Evolutionary conservation across 306 rosid genomes (phyloP).

Genomic region (Begonia loranthoides): DNA sequence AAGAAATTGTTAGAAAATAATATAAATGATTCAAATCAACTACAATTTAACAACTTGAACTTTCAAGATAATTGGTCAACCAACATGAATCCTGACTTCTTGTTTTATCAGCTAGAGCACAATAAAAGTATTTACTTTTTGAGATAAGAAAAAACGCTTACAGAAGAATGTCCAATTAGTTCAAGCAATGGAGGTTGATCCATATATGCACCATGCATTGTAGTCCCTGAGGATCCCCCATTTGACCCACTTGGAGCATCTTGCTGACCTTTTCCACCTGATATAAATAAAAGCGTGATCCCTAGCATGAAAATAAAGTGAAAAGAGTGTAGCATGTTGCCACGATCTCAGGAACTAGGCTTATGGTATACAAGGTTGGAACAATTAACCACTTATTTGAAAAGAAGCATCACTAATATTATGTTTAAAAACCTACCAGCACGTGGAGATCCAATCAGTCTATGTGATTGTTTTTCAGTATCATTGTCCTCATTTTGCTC

Average conservation of each 20-base stretch:
- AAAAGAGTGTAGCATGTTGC: too few species aligned
- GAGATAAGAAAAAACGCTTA: constrained; percentile 21
- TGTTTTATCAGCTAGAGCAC: constrained; percentile 1
- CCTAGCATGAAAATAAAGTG: too few species aligned
- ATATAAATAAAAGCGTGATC: constrained; percentile 1
- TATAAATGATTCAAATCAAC: too few species aligned
- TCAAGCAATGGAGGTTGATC: constrained; percentile 69
- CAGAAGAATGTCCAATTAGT: constrained; percentile 92
- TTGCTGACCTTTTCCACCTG: constrained; percentile 38
- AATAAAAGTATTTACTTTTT: background rate
- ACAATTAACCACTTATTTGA: constrained; percentile 2
- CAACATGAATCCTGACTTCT: constrained; percentile 12
- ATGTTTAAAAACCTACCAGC: constrained; percentile 37
- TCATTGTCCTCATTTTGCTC: constrained; percentile 59
- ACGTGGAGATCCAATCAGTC: constrained; percentile 32
- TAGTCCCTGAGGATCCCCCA: constrained; percentile 32
- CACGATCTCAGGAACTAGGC: too few species aligned
- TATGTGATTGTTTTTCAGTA: constrained; percentile 28
- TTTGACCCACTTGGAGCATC: constrained; percentile 48
- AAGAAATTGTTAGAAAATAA: too few species aligned
- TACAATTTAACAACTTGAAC: too few species aligned
- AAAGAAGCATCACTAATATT: background rate
- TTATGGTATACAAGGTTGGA: background rate
- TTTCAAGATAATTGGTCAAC: too few species aligned
- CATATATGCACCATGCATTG: constrained; percentile 35